Conservation (phyloP, 2,329 filamentous ascomycete genomes). For the Monilinia aucupariae region DNA sequence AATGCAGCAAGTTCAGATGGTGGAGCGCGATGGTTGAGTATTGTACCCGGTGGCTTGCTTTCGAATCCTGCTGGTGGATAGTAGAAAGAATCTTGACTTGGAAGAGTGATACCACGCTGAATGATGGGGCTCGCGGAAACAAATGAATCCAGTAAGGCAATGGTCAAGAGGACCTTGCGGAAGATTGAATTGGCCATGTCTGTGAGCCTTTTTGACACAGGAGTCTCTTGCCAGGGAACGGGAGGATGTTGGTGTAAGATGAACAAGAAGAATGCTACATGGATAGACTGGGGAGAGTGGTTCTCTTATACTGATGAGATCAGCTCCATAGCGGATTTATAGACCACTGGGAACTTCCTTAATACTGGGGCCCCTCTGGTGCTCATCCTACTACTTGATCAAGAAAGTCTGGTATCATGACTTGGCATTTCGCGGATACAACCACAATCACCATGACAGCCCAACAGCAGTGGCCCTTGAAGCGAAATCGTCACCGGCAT, state of each 20-base stretch:
- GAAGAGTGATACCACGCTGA: slow-evolving; percentile 22
- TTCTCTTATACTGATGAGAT: background rate
- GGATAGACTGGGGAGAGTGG: too few relatives aligned
- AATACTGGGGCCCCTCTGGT: background rate
- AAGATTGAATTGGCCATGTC: background rate
- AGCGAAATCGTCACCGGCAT: background rate
- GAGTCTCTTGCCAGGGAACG: background rate
- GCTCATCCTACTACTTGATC: background rate
- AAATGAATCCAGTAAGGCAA: background rate
- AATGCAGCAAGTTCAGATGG: slow-evolving; percentile 31
- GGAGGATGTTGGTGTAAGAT: background rate
- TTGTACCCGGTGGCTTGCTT: slow-evolving; percentile 32
- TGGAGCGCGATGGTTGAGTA: slow-evolving; percentile 28
- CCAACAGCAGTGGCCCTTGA: too few relatives aligned
- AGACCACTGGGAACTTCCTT: background rate
- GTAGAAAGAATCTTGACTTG: slow-evolving; percentile 38
- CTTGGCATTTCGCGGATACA: background rate
- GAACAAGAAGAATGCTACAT: background rate
- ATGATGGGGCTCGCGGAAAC: background rate
- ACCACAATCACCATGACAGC: background rate
- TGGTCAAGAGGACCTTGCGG: background rate
- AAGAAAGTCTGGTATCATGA: background rate
- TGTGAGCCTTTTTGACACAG: background rate
- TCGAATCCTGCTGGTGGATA: slow-evolving; percentile 33
- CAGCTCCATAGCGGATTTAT: background rate